Evolutionary conservation across 2,329 filamentous ascomycete species (phyloP), one percentile per base, ranked within the genome.

Genomic region (Diaporthe australafricana): DNA sequence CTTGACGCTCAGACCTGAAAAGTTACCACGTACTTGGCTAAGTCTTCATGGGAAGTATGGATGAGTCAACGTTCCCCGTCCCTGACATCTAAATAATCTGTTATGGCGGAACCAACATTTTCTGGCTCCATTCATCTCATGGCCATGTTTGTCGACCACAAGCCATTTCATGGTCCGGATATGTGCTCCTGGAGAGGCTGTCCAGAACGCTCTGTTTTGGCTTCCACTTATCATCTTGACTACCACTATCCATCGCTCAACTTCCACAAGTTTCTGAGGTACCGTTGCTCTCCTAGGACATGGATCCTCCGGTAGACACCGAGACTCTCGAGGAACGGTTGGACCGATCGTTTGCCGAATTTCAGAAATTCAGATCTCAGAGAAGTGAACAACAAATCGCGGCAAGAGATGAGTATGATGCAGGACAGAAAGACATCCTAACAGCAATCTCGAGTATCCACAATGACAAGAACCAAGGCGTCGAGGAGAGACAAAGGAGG

Each of bases 221-320:
- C 3, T 2, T 8, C 16, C 8, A 8, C 9, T 9, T 9, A 27
- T 5, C n/a, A n/a, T 7, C n/a, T 2, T n/a, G 7, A 16, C 3
- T 9, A 32, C 38, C 12, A 11, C 20, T 14, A 2, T 11, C 9
- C 8, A n/a, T 45, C 9, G 9, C 17, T 30, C 1, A 14, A 32
- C 8, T 62, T 2, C 5, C 3, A n/a, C 11, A 1, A 5, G 40
- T 2, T 5, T 20, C 7, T 17, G 7, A 9, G 20, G 5, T 2
- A 6, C 11, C 3, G 1, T 12, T 8, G 5, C 8, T 8, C 7
- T 30, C 40, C 12, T 22, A 17, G 1, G 30, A 9, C 16, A 62
- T 62, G 57, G 57, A 62, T 12, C 25, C 7, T n/a, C 16, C 40
- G 20, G 57, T 14, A 25, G 25, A 62, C 14, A 40, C 6, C 14